Evolutionary conservation across 1,284 basidiomycete species (phyloP).

Genomic region (Pterula multifida): DNA sequence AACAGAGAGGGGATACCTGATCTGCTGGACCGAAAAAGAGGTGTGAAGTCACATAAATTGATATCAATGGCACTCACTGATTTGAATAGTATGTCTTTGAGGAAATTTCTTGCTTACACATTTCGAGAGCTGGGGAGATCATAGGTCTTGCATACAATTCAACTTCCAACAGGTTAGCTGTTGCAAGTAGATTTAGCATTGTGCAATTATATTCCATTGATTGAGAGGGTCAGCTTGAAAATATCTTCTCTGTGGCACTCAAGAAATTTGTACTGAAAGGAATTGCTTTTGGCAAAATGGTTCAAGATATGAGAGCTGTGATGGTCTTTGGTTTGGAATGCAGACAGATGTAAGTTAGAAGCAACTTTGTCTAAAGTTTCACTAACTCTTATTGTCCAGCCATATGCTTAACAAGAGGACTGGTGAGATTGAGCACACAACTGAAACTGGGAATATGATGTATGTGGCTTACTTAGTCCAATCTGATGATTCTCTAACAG

Average conservation of each 20-base stretch:
- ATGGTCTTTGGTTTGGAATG: conserved; percentile 8
- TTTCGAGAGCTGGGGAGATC: background rate
- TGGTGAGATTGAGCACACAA: background rate
- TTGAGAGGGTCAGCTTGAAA: background rate
- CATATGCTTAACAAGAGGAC: too few relatives aligned
- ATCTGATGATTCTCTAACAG: conserved; percentile 4
- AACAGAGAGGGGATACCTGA: background rate
- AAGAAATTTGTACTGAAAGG: conserved; percentile 7
- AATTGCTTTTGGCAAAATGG: conserved; percentile 8
- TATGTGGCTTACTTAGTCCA: too few relatives aligned
- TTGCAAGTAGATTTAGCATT: background rate
- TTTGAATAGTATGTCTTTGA: background rate
- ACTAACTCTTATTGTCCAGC: too few relatives aligned
- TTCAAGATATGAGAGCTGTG: conserved; percentile 5
- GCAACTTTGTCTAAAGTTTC: background rate
- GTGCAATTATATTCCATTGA: conserved; percentile 9
- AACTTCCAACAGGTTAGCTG: background rate
- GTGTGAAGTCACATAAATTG: background rate
- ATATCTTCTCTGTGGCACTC: conserved; percentile 7
- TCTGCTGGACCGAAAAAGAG: background rate
- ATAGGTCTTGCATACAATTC: background rate
- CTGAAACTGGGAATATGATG: background rate
- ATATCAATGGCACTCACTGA: background rate
- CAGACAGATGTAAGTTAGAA: conserved; percentile 9
- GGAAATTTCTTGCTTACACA: background rate